Evolutionary conservation across 2,329 filamentous ascomycete species (phyloP).

Genomic region (Achaetomium macrosporum): DNA sequence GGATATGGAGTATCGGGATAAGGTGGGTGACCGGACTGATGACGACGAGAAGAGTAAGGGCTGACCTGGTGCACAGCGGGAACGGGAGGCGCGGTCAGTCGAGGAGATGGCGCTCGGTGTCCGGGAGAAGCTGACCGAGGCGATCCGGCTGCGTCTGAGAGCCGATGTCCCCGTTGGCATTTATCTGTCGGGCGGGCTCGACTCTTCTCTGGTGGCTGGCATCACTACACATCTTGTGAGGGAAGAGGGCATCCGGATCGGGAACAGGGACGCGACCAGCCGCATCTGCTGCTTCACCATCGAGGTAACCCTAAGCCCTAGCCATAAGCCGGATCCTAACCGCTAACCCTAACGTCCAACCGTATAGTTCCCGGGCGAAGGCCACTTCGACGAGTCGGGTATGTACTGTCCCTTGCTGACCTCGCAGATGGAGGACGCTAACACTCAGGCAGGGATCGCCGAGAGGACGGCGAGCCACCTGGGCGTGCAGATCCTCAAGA

Average conservation of each 20-base stretch:
- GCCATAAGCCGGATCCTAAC: too few species aligned
- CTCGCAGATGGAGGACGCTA: neutral
- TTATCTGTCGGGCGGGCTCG: slow-evolving; percentile 52
- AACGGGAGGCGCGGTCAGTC: slow-evolving; percentile 38
- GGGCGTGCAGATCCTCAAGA: slow-evolving; percentile 27
- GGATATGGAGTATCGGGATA: slow-evolving; percentile 47
- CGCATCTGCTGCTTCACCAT: slow-evolving; percentile 41
- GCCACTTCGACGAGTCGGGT: slow-evolving; percentile 46
- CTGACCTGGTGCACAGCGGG: slow-evolving; percentile 19
- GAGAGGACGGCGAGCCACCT: slow-evolving; percentile 31
- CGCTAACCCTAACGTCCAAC: too few species aligned
- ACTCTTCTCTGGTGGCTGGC: slow-evolving; percentile 51
- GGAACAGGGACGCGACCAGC: slow-evolving; percentile 33
- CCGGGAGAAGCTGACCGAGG: slow-evolving; percentile 43
- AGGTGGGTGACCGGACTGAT: slow-evolving; percentile 30
- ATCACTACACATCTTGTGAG: slow-evolving; percentile 48
- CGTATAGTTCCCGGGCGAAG: slow-evolving; percentile 44
- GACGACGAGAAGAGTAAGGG: neutral
- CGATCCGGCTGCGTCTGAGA: slow-evolving; percentile 46
- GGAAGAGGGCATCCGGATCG: slow-evolving; percentile 41
- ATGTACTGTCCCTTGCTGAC: neutral
- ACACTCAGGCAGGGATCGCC: slow-evolving; percentile 25
- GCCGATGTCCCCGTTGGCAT: slow-evolving; percentile 54
- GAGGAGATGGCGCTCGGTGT: slow-evolving; percentile 48
- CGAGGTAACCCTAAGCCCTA: too few species aligned